Percentiles rank a stretch among this genome's conserved stretches.
phyloP scores from a whole-genome alignment of 1,284 basidiomycete species.

The Puccinia triticina region DNA sequence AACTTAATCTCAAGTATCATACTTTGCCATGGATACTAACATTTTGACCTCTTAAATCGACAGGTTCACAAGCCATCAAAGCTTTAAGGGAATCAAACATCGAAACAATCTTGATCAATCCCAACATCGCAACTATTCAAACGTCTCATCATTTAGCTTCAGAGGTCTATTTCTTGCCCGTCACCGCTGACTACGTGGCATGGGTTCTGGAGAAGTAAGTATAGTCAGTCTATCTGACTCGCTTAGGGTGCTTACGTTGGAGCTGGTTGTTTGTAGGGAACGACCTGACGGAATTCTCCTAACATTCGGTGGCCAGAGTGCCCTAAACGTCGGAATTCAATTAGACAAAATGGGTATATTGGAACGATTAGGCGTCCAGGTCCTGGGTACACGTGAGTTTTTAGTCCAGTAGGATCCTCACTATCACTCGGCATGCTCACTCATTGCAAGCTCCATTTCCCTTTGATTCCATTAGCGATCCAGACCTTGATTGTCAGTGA shows the following conservation, averaged over 20 bases:
- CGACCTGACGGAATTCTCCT: constrained; percentile 94
- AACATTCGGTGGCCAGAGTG: constrained; percentile 97
- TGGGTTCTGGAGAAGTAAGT: constrained; percentile 86
- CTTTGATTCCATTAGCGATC: constrained; percentile 65
- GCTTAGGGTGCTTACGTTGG: background rate
- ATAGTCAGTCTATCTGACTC: background rate
- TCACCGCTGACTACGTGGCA: constrained; percentile 96
- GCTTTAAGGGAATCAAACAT: constrained; percentile 94
- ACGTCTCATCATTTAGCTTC: constrained; percentile 94
- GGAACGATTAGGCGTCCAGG: constrained; percentile 89
- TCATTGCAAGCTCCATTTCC: background rate
- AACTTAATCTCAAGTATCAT: too few relatives aligned
- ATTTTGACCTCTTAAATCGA: background rate
- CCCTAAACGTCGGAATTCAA: constrained; percentile 95
- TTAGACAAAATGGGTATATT: constrained; percentile 97
- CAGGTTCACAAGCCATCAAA: constrained; percentile 91
- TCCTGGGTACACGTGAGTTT: constrained; percentile 76
- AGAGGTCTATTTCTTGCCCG: constrained; percentile 96
- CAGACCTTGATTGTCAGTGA: constrained; percentile 92
- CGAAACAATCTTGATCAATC: constrained; percentile 92
- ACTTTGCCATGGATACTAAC: too few relatives aligned
- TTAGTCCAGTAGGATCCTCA: background rate
- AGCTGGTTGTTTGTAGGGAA: constrained; percentile 63
- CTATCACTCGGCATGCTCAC: background rate
- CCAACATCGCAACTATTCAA: constrained; percentile 96